Base-by-base conservation (phyloP, 2,329 filamentous ascomycete genomes). In the Stagonosporopsis vannaccii region DNA sequence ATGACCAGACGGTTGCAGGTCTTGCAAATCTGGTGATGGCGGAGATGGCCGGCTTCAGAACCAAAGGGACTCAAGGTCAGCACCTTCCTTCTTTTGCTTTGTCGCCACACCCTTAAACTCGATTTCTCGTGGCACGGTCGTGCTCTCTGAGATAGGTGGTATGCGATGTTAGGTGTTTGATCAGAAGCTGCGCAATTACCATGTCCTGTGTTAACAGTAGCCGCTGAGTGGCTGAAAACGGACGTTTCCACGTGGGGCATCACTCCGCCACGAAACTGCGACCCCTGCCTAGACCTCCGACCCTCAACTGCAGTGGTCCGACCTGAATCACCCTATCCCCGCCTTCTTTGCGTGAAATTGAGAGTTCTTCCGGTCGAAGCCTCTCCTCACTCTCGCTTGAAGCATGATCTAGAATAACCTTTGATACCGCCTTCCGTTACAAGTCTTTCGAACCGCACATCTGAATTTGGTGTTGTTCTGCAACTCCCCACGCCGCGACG, bases 1-100 rank as follows among this genome's bases (percentile, higher is more conserved):
- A 50, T 56, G 51, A 58, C 56, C 32, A 56, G 58, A 57, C 36
- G 37, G 26, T 36, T 39, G 36, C 60, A 65, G 58, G 44, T 52
- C 58, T 61, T 67, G 61, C 64, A 54, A 59, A 59, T 51, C 62
- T 60, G 58, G 66, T 68, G 66, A 69, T 56, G 66, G 61, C 66
- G 67, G 66, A 67, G 66, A 36, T 67, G 66, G 59, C 67, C 65
- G 66, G 60, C 39, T n/a, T 54, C 37, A 51, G 42, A 42, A 48
- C 47, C 25, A 40, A 26, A 46, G 47, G 36, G 47, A 56, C 30
- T 28, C 17, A 7, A 28, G 26, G 20, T 50, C 43, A 32, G 47
- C 43, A 51, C 47, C 47, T 48, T 39, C 47, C 47, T 43, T 37
- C 23, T 39, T 43, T 32, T 37, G 23, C 7, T 39, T 25, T 26